Base-by-base conservation (phyloP, 345 rosid genomes). In the Brassica carinata region DNA sequence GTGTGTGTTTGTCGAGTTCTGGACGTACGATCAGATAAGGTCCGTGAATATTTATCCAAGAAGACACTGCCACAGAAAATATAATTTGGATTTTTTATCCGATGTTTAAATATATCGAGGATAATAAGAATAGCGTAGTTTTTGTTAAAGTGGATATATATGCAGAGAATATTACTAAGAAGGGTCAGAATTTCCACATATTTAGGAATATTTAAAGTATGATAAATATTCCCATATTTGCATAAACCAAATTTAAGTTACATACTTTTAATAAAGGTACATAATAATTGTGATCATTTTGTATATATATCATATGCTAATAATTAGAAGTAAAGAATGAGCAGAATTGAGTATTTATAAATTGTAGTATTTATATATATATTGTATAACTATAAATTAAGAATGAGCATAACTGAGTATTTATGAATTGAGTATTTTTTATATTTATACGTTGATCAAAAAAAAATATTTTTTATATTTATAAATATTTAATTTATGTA, bases 1-100 rank as follows among this genome's bases (percentile, higher is more conserved):
- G 31, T 73, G 61, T 68, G 74, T 68, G 43, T 69, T 68, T 74
- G 79, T 74, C 67, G 71, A 19, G 79, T 69, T 79, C 69, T 79
- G 75, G 64, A 66, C 65, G 67, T 29, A 18, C 36, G 57, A 68
- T 48, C 69, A 51, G 74, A 74, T 36, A 74, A 26, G 79, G 79
- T 63, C 83, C 75, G 82, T 74, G 75, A 74, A 59, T 45, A 72
- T 64, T 30, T 61, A 63, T 51, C 75, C 51, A 34, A 69, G 72
- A 63, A 69, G 75, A 53, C 58, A 80, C 43, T 74, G 34, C 71
- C 75, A 80, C 79, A 74, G 26, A 74, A 67, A 74, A 57, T 67
- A 63, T 48, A 6, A 53, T 33, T 59, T 33, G 45, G 29, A 17
- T 23, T 1, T 26, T 26, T 43, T 38, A 11, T 66, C 8, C 18